phyloP scores from a whole-genome alignment of 768 basidiomycete species.

The Sarcodon sp. region DNA sequence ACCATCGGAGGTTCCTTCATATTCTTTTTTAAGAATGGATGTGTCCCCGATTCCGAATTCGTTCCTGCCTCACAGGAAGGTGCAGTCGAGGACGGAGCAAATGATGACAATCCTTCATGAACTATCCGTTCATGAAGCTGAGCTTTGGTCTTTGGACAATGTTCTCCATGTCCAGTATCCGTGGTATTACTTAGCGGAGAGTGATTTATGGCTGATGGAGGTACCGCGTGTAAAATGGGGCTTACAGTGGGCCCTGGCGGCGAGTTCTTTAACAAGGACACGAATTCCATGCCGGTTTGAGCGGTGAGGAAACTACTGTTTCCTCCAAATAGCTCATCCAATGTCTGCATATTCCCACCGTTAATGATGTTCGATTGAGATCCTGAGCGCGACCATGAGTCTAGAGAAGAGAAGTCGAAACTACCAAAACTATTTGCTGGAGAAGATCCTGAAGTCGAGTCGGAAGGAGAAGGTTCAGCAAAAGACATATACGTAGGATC shows the following conservation, averaged over 20 bases:
- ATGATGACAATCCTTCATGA: slow-evolving; percentile 47
- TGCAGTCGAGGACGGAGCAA: slow-evolving; percentile 19
- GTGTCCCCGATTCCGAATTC: slow-evolving; percentile 2
- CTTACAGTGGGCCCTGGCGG: slow-evolving; percentile 15
- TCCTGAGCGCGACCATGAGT: background rate
- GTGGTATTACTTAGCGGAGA: slow-evolving; percentile 23
- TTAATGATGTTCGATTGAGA: background rate
- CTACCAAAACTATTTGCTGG: slow-evolving; percentile 8
- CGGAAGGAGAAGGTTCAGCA: slow-evolving; percentile 25
- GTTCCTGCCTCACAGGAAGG: slow-evolving; percentile 10
- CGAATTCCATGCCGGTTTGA: slow-evolving; percentile 12
- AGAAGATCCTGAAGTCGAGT: slow-evolving; percentile 8
- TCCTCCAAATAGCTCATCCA: background rate
- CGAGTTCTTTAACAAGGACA: slow-evolving; percentile 13
- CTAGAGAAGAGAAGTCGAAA: slow-evolving; percentile 19
- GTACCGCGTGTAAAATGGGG: slow-evolving; percentile 1
- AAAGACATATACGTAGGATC: slow-evolving; percentile 84
- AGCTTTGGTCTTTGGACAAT: slow-evolving; percentile 43
- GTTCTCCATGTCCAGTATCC: slow-evolving; percentile 8
- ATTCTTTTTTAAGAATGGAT: slow-evolving; percentile 19
- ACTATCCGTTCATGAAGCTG: slow-evolving; percentile 39
- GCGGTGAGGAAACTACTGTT: slow-evolving; percentile 12
- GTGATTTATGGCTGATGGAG: background rate
- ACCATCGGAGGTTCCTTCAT: slow-evolving; percentile 40
- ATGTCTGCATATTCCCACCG: background rate